Evolutionary conservation across 306 rosid genomes (phyloP).

Genomic region (Pterocarpus macrocarpus): DNA sequence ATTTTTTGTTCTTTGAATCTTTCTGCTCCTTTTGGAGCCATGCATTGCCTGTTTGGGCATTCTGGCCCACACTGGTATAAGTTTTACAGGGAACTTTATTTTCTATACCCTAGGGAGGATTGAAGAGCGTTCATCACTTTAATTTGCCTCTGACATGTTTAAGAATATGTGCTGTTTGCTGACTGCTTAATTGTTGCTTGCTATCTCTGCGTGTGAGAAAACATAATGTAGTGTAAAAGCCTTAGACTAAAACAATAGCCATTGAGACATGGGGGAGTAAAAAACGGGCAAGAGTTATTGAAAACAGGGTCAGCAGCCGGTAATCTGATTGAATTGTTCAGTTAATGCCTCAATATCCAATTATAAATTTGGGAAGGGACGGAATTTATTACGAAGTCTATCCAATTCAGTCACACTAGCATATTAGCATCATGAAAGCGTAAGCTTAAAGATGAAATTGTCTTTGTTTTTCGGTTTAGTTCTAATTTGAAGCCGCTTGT

Average conservation of each 20-base stretch:
- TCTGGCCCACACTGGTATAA: neutral
- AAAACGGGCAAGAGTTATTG: neutral
- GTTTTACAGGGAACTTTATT: neutral
- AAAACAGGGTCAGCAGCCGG: neutral
- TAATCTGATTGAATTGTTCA: neutral
- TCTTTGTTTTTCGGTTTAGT: neutral
- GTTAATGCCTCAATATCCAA: neutral
- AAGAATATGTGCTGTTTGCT: neutral
- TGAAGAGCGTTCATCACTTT: neutral
- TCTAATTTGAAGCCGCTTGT: neutral
- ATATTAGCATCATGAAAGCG: neutral
- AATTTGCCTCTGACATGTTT: constrained; percentile 21
- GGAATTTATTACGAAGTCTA: neutral
- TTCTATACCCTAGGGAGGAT: constrained; percentile 1
- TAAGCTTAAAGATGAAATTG: neutral
- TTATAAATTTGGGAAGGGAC: neutral
- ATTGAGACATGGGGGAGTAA: neutral
- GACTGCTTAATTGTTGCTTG: constrained; percentile 26
- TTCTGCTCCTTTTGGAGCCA: neutral
- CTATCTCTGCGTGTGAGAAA: neutral
- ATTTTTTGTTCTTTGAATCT: constrained; percentile 15
- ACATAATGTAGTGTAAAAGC: constrained; percentile 16
- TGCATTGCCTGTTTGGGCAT: constrained; percentile 14
- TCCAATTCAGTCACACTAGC: neutral
- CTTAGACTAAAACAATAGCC: neutral